phyloP scores from a whole-genome alignment of 371 early-diverging fungal genomes.

The Mucor sp. region DNA sequence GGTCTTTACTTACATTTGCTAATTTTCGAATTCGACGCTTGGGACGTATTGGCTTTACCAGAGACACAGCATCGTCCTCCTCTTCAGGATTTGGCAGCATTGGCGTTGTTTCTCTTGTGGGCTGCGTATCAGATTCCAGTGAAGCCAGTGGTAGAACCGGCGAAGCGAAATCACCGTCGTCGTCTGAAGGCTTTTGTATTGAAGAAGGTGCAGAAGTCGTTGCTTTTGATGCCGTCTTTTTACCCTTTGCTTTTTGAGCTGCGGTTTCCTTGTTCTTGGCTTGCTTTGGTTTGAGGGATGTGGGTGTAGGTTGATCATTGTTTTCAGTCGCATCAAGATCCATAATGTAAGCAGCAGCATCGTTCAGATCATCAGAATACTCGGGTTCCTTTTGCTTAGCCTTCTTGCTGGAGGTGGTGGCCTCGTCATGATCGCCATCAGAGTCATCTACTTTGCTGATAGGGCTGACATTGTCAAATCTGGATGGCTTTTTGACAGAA shows the following conservation, averaged over 20 bases:
- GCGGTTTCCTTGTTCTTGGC: background rate
- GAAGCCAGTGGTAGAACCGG: background rate
- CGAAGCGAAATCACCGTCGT: background rate
- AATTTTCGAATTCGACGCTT: background rate
- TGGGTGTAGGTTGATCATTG: background rate
- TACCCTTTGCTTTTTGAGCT: background rate
- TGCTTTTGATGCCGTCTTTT: background rate
- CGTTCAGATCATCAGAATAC: background rate
- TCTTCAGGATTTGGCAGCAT: background rate
- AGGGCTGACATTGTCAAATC: too few relatives aligned
- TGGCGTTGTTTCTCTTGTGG: background rate
- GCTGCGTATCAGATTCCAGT: background rate
- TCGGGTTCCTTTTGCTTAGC: background rate
- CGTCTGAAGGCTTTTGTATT: background rate
- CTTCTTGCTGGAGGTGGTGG: background rate
- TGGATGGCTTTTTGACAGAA: too few relatives aligned
- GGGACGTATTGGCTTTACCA: background rate
- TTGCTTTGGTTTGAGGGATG: background rate
- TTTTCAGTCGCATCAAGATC: background rate
- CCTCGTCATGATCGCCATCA: background rate
- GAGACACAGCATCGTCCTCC: background rate
- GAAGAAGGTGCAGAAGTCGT: background rate
- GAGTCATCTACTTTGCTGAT: background rate
- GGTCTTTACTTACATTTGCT: background rate
- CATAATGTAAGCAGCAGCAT: background rate